Evolutionary conservation across 768 basidiomycete species (phyloP).

Genomic region (Phlebiopsis flavidoalba): DNA sequence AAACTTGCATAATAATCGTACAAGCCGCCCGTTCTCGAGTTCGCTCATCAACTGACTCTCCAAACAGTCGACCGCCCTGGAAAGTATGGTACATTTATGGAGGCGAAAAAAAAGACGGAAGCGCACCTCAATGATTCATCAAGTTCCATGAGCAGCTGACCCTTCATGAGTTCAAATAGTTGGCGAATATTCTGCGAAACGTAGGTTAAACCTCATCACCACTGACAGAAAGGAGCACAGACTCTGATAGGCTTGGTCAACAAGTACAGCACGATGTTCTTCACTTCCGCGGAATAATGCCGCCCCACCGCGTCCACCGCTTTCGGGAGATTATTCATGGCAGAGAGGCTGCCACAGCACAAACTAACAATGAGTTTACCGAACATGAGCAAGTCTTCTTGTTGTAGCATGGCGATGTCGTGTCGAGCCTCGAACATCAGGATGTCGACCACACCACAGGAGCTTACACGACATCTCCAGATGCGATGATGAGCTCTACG

Average conservation of each 20-base stretch:
- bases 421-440: constrained; percentile 63
- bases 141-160: constrained; percentile 69
- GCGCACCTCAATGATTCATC: constrained; percentile 77
- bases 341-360: constrained; percentile 62
- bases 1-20: constrained; percentile 87
- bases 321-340: constrained; percentile 60
- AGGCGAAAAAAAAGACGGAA: not conserved
- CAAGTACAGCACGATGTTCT: constrained; percentile 74
- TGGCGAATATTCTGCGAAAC: constrained; percentile 64
- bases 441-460: constrained; percentile 85
- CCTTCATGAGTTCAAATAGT: constrained; percentile 74
- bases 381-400: constrained; percentile 86
- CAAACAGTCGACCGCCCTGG: constrained; percentile 75
- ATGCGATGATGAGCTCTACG: not conserved
- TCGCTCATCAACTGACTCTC: constrained; percentile 84
- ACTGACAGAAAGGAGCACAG: not conserved
- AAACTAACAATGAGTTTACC: constrained; percentile 80
- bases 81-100: not conserved
- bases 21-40: constrained; percentile 89
- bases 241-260: constrained; percentile 71
- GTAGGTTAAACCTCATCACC: not conserved
- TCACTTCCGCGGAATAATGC: constrained; percentile 76
- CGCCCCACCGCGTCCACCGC: constrained; percentile 68
- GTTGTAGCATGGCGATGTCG: constrained; percentile 58
- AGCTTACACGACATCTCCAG: constrained; percentile 73